phyloP scores from a whole-genome alignment of 1,139 yeast species.

The Yamadazyma spencermartinsiae region DNA sequence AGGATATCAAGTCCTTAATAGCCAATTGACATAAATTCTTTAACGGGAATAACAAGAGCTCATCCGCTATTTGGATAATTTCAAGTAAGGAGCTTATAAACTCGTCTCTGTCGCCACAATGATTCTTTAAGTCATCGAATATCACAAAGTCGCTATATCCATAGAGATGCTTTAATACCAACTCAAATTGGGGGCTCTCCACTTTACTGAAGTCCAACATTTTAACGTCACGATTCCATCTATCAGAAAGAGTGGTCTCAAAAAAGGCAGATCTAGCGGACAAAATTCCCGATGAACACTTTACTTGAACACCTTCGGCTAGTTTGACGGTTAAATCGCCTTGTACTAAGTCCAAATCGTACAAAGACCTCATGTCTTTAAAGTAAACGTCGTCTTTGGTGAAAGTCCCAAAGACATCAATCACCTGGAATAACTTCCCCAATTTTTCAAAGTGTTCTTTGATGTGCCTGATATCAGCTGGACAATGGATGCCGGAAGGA shows the following conservation, averaged over 20 bases:
- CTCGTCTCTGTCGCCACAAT: slow-evolving; percentile 27
- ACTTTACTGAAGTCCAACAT: slow-evolving; percentile 45
- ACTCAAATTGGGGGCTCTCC: slow-evolving; percentile 41
- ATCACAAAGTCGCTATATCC: slow-evolving; percentile 51
- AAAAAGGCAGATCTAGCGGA: slow-evolving; percentile 62
- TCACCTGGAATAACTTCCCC: slow-evolving; percentile 19
- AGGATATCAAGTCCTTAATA: slow-evolving; percentile 57
- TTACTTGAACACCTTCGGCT: slow-evolving; percentile 36
- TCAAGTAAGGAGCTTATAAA: slow-evolving; percentile 60
- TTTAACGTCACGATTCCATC: slow-evolving; percentile 46
- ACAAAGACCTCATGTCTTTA: slow-evolving; percentile 15
- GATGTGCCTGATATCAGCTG: slow-evolving; percentile 20
- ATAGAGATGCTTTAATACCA: slow-evolving; percentile 57
- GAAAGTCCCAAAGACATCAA: slow-evolving; percentile 17
- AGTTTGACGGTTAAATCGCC: slow-evolving; percentile 30
- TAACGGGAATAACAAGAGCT: slow-evolving; percentile 58
- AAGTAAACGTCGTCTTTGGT: slow-evolving; percentile 15
- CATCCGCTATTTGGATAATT: slow-evolving; percentile 63
- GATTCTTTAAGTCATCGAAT: slow-evolving; percentile 37
- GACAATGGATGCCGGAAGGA: slow-evolving; percentile 19
- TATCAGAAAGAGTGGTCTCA: slow-evolving; percentile 53
- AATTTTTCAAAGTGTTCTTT: slow-evolving; percentile 23
- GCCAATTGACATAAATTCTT: slow-evolving; percentile 62
- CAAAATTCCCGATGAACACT: slow-evolving; percentile 54
- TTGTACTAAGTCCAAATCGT: slow-evolving; percentile 11